Evolutionary conservation across 31 red algal genomes (phyloP), one percentile per base, ranked within the genome.

Genomic region (Odonthalia washingtoniensis): DNA sequence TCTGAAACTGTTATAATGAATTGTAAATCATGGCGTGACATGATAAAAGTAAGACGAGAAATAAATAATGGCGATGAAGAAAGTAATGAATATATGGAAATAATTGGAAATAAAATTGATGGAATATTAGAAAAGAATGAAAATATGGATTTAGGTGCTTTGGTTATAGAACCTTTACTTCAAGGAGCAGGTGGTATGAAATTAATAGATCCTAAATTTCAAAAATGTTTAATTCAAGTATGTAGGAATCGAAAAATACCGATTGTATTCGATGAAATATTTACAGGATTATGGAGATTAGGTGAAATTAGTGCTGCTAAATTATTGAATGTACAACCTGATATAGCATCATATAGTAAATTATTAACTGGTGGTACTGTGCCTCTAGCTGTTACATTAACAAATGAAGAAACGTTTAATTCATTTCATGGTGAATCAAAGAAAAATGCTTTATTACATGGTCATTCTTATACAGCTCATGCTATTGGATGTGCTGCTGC

Each of bases 111-210:
- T 63, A 3, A 64, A 21, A 41, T 94, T 28, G 86, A 87, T 53
- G 72, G 30, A 40, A 45, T 69, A 63, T 37, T 91, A 1, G 72
- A 40, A 16, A 69, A 65, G 0, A 46, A 18, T 39, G 76, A 46
- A 27, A 34, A n/a, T n/a, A 21, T 61, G 18, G 80, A 81, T 28
- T 38, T 98, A 0, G 96, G 86, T 28, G 93, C 93, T 17, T 67
- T 95, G 43, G 49, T 98, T 1, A 78, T 98, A 34, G 96, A 98
- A 79, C 96, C 96, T 31, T 68, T 99, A 40, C 35, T 99, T 37
- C 92, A 93, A 38, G 97, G 97, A 14, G 94, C 95, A 17, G 97
- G 97, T 14, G 97, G 97, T 17, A 99, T 99, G 97, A 84, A 81
- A 26, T 86, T 99, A 5, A 74, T 99, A n/a, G 95, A 93, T 64